Conservation (phyloP, 495 filamentous ascomycete genomes). For the Tuber indicum region DNA sequence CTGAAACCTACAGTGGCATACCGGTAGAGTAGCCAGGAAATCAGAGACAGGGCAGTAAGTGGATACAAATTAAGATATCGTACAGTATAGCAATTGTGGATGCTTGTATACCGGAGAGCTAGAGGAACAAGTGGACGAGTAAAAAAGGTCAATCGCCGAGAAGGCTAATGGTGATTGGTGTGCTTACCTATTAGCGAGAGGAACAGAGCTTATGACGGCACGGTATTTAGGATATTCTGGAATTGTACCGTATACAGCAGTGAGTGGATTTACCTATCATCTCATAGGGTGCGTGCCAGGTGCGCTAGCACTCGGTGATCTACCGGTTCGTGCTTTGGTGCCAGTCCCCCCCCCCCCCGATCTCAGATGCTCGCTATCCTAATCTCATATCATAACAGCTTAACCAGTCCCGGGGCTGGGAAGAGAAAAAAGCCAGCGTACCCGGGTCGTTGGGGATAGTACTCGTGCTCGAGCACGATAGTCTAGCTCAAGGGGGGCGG, state of each 20-base stretch:
- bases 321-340: too few species aligned
- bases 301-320: too few species aligned
- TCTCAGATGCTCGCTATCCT: not conserved
- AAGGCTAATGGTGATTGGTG: not conserved
- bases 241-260: not conserved
- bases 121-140: not conserved
- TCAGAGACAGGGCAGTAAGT: not conserved
- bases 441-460: not conserved
- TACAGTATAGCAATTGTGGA: not conserved
- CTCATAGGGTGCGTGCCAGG: too few species aligned
- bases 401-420: not conserved
- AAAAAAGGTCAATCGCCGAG: not conserved
- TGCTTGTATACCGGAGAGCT: not conserved
- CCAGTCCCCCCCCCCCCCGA: not conserved
- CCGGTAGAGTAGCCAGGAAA: not conserved
- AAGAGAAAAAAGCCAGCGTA: not conserved
- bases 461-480: too few species aligned
- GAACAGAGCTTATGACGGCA: not conserved
- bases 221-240: not conserved
- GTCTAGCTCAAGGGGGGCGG: not conserved
- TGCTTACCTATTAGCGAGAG: not conserved
- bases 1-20: not conserved
- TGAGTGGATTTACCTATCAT: not conserved
- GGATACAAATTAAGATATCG: not conserved
- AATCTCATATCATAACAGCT: not conserved